Percentiles rank a stretch among this genome's conserved stretches.
These are phyloP conservation scores for Auricularia heimuer DNA, from an alignment of 768 basidiomycete genomes.

Conservation along the genomic window DNA sequence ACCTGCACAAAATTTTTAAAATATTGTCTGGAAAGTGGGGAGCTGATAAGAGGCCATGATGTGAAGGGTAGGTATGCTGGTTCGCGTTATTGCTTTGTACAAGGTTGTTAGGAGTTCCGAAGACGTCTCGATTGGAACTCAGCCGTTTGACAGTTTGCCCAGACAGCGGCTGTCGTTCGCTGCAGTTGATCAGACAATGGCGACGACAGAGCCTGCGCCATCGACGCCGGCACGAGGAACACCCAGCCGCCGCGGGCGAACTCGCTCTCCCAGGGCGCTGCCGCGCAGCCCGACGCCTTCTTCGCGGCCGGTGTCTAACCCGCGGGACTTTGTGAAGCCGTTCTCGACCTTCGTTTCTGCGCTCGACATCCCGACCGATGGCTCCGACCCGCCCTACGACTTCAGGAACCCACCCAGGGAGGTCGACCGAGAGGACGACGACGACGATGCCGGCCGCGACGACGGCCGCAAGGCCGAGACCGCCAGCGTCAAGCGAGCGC, in stretches of 20 bases:
- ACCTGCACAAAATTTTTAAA: not conserved
- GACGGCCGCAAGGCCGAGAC: not conserved
- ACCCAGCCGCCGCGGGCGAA: not conserved
- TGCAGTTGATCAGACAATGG: not conserved
- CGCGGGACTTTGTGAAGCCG: conserved; percentile 1
- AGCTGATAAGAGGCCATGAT: too few species aligned
- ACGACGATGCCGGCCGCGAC: not conserved
- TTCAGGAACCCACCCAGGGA: not conserved
- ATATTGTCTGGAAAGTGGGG: too few species aligned
- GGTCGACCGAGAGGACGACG: not conserved
- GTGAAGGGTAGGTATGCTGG: too few species aligned
- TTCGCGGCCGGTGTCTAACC: not conserved
- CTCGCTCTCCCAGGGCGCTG: not conserved
- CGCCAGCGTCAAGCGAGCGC: conserved; percentile 43
- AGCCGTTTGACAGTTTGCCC: too few species aligned
- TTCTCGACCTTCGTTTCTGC: conserved; percentile 1
- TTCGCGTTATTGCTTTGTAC: too few species aligned
- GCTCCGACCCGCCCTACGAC: not conserved
- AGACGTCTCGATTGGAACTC: too few species aligned
- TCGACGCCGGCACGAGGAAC: not conserved
- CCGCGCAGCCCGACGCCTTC: not conserved
- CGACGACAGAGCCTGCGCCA: not conserved
- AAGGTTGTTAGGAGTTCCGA: too few species aligned
- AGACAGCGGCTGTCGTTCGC: not conserved
- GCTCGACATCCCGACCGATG: not conserved